Base-by-base conservation (phyloP, 139 green algal species). In the Chlorella sorokiniana region DNA sequence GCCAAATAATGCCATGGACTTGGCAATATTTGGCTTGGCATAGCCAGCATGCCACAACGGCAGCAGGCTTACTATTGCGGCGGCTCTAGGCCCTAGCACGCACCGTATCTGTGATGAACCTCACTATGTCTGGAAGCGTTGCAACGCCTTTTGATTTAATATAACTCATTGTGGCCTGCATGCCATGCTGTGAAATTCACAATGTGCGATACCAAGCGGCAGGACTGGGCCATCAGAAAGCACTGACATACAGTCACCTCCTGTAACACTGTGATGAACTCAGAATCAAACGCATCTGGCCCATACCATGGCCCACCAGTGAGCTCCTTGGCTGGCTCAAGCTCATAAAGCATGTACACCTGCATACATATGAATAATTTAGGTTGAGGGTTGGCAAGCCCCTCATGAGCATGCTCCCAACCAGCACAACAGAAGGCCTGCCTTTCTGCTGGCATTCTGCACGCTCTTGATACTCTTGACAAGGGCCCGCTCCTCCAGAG, bases 291-390 rank as follows among this genome's bases (percentile, higher is more conserved):
- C 76, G 97, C 88, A 45, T 97, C 89, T 29, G 96, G 89, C 1
- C 94, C 97, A 88, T 98, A 99, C 95, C 95, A 98, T 29, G 95
- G 93, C 11, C 96, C 96, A 22, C 96, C 96, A 20, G 96, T 99
- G 52, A 99, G 91, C 82, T 99, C 95, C 14, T 89, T 77, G 41
- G 88, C 90, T 4, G 96, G 95, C 82, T 99, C 93, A 75, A 99
- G 85, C 86, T 97, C 93, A 31, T 80, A 89, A 25, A 96, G 83
- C 94, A 99, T 99, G 92, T 97, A 98, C 18, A 98, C 89, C 91
- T 98, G 56, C 1, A 9, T 20, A 3, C 27, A 37, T n/a, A n/a
- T n/a, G n/a, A n/a, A n/a, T n/a, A n/a, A n/a, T n/a, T n/a, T n/a
- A n/a, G n/a, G n/a, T n/a, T n/a, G n/a, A n/a, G n/a, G n/a, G n/a